Base-by-base conservation (phyloP, 495 filamentous ascomycete genomes). In the Aspergillus taichungensis region DNA sequence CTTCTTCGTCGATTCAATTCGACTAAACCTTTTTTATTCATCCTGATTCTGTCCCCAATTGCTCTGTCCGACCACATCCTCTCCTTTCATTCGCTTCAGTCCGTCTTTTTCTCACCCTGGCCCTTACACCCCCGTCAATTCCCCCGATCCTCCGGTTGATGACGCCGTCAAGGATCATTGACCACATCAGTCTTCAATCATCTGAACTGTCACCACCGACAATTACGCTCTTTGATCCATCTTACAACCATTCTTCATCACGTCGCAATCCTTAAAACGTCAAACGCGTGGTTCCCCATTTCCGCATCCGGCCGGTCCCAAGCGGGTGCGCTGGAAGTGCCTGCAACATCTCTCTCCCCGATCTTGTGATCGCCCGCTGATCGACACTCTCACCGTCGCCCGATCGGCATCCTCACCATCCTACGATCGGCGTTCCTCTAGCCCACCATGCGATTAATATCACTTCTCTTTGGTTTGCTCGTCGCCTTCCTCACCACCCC, bases 271-370 rank as follows among this genome's bases (percentile, higher is more conserved):
- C 13, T 28, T 8, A 35, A 37, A 37, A 37, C 34, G 6, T 24
- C 18, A 24, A 1, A 24, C 18, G 18, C 18, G 18, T 24, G 18
- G 18, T 24, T 24, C 18, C 18, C 18, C 37, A 51, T 48, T 64
- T 69, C 66, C 64, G 66, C 66, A 67, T 69, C 62, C 66, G 66
- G 66, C 57, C 56, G 50, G 46, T 54, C 51, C 54, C 56, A 63
- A 66, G 56, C 52, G 59, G 56, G 55, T 66, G 60, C 50, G 62
- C 57, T 51, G 54, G 53, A 62, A 49, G 62, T 34, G 46, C 54
- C 53, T 52, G 59, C 49, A 51, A 58, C 56, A 59, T 59, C 46
- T 46, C 41, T 46, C 42, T 45, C 52, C 46, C 40, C 45, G 46
- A 49, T 48, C 44, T 47, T 29, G 35, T 43, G 39, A 24, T 24